phyloP scores from a whole-genome alignment of 805 yeast species.

The Myxozyma neglecta region DNA sequence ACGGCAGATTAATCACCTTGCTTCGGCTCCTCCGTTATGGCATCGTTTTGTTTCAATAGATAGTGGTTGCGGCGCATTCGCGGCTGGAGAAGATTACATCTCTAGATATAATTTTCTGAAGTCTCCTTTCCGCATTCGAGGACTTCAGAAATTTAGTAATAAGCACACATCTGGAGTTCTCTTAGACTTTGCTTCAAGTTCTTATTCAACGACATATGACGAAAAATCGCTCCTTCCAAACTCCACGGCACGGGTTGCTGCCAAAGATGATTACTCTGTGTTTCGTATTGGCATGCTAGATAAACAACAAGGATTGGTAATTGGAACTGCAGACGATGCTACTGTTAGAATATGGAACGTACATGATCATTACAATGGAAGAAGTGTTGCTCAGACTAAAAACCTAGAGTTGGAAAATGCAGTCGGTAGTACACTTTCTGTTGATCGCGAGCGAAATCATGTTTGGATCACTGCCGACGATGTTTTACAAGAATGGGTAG shows the following conservation, averaged over 20 bases:
- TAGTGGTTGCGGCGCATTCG: background rate
- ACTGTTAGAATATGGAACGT: conserved; percentile 20
- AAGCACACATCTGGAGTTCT: background rate
- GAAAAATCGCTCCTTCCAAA: background rate
- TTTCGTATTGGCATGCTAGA: conserved; percentile 17
- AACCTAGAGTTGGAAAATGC: conserved; percentile 2
- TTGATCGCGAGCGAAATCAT: background rate
- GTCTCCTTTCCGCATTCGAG: conserved; percentile 19
- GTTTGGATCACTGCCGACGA: conserved; percentile 25
- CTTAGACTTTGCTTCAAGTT: background rate
- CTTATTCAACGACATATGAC: background rate
- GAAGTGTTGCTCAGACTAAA: conserved; percentile 5
- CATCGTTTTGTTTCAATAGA: background rate
- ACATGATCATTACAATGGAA: background rate
- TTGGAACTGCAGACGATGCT: conserved; percentile 24
- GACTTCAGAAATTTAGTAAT: background rate
- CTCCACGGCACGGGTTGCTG: background rate
- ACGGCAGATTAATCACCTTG: conserved; percentile 4
- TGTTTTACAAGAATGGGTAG: conserved; percentile 27
- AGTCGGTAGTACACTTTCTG: conserved; percentile 6
- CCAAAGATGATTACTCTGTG: background rate
- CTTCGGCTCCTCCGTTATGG: conserved; percentile 22
- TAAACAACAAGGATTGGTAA: conserved; percentile 3
- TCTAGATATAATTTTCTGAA: conserved; percentile 13
- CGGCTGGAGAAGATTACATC: conserved; percentile 20